Evolutionary conservation across 306 rosid genomes (phyloP).

Genomic region (Glycyrrhiza uralensis): DNA sequence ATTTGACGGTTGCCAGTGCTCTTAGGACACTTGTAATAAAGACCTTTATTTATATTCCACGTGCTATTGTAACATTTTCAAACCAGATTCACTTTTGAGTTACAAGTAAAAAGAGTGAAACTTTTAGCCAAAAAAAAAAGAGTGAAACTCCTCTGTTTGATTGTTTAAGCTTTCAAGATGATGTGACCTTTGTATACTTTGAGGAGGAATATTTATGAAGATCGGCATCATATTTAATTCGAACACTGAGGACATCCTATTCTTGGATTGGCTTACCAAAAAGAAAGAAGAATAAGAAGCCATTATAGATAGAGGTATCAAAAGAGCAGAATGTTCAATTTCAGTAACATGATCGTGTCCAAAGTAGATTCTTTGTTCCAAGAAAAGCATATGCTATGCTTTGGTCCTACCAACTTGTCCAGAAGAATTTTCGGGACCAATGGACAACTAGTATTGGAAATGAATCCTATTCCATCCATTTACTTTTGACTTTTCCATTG

Average conservation of each 20-base stretch:
- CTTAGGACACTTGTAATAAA: neutral
- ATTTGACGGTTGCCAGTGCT: neutral
- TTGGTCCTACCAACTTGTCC: constrained; percentile 25
- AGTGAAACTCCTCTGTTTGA: neutral
- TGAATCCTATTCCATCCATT: constrained; percentile 19
- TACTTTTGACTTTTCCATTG: constrained; percentile 1
- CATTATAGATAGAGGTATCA: neutral
- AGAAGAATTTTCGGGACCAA: constrained; percentile 26
- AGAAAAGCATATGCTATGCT: constrained; percentile 11
- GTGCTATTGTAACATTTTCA: constrained; percentile 4
- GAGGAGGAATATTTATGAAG: constrained; percentile 16
- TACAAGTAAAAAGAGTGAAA: neutral
- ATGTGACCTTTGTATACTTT: neutral
- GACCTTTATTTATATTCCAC: neutral
- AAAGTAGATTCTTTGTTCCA: constrained; percentile 26
- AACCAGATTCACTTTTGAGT: constrained; percentile 16
- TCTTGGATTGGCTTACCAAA: neutral
- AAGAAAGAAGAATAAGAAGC: constrained; percentile 23
- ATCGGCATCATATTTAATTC: constrained; percentile 3
- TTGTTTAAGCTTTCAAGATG: constrained; percentile 3
- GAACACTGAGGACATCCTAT: neutral
- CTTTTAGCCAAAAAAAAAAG: too few species aligned
- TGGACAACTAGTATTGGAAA: constrained; percentile 23
- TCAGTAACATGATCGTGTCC: constrained; percentile 10
- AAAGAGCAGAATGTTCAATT: constrained; percentile 14